Percentiles rank a stretch among this genome's conserved stretches.
Conservation (phyloP, 306 rosid species). For the Trifolium fragiferum region DNA sequence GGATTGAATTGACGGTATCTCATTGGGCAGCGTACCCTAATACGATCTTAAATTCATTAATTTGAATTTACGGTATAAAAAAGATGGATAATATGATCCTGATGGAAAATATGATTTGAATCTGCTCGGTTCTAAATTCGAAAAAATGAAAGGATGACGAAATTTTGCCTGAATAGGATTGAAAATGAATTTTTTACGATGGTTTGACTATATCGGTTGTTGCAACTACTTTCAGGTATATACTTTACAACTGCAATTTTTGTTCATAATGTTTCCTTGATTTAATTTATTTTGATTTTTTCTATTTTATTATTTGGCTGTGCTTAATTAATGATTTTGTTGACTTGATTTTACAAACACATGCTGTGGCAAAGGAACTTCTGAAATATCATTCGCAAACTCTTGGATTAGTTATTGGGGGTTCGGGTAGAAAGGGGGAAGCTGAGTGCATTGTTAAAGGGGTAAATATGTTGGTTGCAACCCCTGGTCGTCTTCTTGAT, state of each 20-base stretch:
- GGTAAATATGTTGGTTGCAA: conserved; percentile 83
- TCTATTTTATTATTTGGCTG: not conserved
- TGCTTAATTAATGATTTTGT: not conserved
- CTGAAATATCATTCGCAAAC: conserved; percentile 94
- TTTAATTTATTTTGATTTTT: not conserved
- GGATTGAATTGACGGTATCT: too few species aligned
- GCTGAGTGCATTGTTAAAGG: conserved; percentile 89
- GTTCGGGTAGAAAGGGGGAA: conserved; percentile 82
- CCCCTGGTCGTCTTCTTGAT: conserved; percentile 97
- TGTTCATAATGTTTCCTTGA: not conserved
- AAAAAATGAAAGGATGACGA: too few species aligned
- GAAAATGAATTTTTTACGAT: too few species aligned
- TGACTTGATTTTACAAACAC: conserved; percentile 60
- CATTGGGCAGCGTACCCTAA: too few species aligned
- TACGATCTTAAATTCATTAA: too few species aligned
- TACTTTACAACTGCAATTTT: not conserved
- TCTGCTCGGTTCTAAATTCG: too few species aligned
- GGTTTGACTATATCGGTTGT: too few species aligned
- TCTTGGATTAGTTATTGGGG: conserved; percentile 85
- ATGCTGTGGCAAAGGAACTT: conserved; percentile 89
- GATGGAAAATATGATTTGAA: too few species aligned
- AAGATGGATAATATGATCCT: too few species aligned
- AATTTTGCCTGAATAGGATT: too few species aligned
- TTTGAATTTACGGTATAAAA: too few species aligned
- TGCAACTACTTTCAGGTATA: conserved; percentile 90